These are phyloP conservation scores for Pestalotiopsis sp. DNA, from an alignment of 2,329 filamentous ascomycete species.

Conservation along the genomic window DNA sequence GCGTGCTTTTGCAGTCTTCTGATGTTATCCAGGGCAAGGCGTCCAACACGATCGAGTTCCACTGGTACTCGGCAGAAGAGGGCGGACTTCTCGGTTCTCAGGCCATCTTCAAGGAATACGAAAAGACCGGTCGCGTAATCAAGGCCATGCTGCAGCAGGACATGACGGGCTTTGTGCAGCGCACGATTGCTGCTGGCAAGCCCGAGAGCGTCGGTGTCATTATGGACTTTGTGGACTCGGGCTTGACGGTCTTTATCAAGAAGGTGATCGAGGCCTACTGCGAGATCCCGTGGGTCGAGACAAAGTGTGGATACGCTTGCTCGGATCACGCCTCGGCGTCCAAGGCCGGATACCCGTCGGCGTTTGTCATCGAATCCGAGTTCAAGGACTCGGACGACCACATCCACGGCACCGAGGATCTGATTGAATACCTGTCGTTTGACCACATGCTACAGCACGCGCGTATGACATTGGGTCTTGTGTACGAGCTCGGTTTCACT, in stretches of 20 bases:
- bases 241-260: slow-evolving; percentile 88
- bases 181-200: slow-evolving; percentile 79
- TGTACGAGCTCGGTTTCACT: slow-evolving; percentile 81
- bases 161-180: slow-evolving; percentile 90
- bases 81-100: slow-evolving; percentile 72
- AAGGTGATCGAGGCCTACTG: slow-evolving; percentile 86
- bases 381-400: slow-evolving; percentile 69
- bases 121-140: slow-evolving; percentile 71
- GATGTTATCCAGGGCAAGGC: slow-evolving; percentile 72
- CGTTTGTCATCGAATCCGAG: slow-evolving; percentile 75
- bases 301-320: slow-evolving; percentile 87
- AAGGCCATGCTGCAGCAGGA: slow-evolving; percentile 99
- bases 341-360: slow-evolving; percentile 74
- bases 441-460: slow-evolving; percentile 93
- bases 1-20: slow-evolving; percentile 75
- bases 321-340: slow-evolving; percentile 74
- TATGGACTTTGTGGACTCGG: slow-evolving; percentile 84
- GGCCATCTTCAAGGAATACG: slow-evolving; percentile 84
- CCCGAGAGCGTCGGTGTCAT: slow-evolving; percentile 90
- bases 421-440: slow-evolving; percentile 74
- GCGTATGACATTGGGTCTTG: slow-evolving; percentile 79
- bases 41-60: slow-evolving; percentile 90
- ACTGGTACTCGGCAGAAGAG: slow-evolving; percentile 84
- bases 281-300: slow-evolving; percentile 82
- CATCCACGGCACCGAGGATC: slow-evolving; percentile 72